Base-by-base conservation (phyloP, 768 basidiomycete genomes). In the Lyophyllum shimeji region DNA sequence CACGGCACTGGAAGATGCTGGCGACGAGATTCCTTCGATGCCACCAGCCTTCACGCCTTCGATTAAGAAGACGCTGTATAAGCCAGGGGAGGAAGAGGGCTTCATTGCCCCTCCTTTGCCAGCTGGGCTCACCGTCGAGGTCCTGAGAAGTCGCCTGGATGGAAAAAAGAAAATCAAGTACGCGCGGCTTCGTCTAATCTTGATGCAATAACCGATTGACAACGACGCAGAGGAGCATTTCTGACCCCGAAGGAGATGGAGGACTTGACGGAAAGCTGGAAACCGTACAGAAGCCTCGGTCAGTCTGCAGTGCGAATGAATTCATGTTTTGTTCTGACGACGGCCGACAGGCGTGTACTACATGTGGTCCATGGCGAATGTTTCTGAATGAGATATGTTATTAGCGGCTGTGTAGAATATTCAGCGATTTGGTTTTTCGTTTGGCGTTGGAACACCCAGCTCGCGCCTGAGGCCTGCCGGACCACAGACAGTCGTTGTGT, bases 161-260 rank as follows among this genome's bases (percentile, higher is more conserved):
- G 82, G 85, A 42, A 89, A 89, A 76, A 87, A 84, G 57, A 87
- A 87, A 70, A 72, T 84, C 65, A 90, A 89, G 87, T 90, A 67
- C 63, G 81, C n/a, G 11, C 34, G 20, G 73, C 43, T 29, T 31
- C 15, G 33, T 49, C 34, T 37, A 21, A 58, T 31, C 29, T 24
- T 46, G 58, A 27, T 48, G 39, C 25, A 48, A 46, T 54, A 48
- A 9, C 29, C 29, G 58, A 31, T 60, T 64, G 18, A 60, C 56
- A 42, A 21, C 46, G 39, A 7, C 50, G n/a, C 65, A 89, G 88
- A 72, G 87, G 87, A 7, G 83, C 84, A 21, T 67, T 93, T 57
- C 74, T 95, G 59, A 89, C 89, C 2, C 89, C 91, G 6, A 73
- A 82, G 47, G 91, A 95, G 71, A 93, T 94, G 92, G 82, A 86